phyloP scores from a whole-genome alignment of 352 stramenopile genomes.

The Phytophthora fragariae region DNA sequence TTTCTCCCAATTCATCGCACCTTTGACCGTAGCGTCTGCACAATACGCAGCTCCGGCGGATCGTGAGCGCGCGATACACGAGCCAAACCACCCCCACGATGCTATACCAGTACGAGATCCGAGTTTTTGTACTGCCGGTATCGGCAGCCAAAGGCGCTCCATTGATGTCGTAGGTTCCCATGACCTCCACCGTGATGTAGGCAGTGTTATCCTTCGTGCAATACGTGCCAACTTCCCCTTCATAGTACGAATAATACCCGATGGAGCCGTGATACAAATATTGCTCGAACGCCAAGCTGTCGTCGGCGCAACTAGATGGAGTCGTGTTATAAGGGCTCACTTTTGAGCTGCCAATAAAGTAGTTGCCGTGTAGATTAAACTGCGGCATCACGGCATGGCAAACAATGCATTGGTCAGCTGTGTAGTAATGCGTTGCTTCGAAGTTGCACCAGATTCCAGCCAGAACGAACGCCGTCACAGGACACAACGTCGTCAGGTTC shows the following conservation, averaged over 20 bases:
- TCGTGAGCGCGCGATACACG: constrained; percentile 8
- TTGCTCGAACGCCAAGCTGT: constrained; percentile 10
- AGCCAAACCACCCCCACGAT: constrained; percentile 7
- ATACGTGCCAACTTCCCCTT: constrained; percentile 14
- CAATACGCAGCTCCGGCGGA: background rate
- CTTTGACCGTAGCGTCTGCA: constrained; percentile 5
- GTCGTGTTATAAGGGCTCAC: background rate
- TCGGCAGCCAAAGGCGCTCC: constrained; percentile 9
- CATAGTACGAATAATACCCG: constrained; percentile 17
- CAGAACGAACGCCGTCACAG: constrained; percentile 25
- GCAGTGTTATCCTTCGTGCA: constrained; percentile 2
- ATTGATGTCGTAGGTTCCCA: constrained; percentile 23
- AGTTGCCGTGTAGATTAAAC: constrained; percentile 32
- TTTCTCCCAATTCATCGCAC: constrained; percentile 11
- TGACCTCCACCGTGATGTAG: constrained; percentile 7
- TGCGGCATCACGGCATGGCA: constrained; percentile 29
- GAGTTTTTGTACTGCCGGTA: constrained; percentile 3
- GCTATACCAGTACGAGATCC: constrained; percentile 16
- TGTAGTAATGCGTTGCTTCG: constrained; percentile 30
- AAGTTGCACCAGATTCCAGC: constrained; percentile 31
- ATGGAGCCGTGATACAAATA: constrained; percentile 21
- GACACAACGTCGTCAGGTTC: constrained; percentile 18
- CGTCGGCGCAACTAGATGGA: constrained; percentile 1
- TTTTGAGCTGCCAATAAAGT: constrained; percentile 13
- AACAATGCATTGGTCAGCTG: constrained; percentile 2